Percentiles rank a stretch among this genome's conserved stretches.
Evolutionary conservation across 2,329 filamentous ascomycete species (phyloP).

Genomic region (Verruconis gallopava): DNA sequence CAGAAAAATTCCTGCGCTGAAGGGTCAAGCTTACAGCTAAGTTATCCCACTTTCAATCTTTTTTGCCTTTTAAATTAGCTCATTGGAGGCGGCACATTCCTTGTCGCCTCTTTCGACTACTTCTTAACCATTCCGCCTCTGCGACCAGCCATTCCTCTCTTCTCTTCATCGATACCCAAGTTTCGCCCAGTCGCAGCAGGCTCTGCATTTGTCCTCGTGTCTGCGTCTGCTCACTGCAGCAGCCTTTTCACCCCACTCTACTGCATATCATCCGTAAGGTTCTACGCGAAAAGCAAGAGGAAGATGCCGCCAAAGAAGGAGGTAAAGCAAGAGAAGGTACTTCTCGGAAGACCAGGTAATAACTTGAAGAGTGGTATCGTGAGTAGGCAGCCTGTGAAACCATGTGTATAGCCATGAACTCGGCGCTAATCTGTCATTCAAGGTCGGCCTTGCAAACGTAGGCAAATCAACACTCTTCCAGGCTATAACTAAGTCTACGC

Average conservation of each 20-base stretch:
- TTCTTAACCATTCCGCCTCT: neutral
- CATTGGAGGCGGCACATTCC: neutral
- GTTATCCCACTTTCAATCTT: conserved; percentile 1
- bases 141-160: conserved; percentile 2
- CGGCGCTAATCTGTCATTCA: conserved; percentile 25
- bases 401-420: neutral
- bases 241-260: conserved; percentile 27
- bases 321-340: conserved; percentile 86
- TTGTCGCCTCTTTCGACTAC: conserved; percentile 4
- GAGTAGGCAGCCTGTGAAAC: conserved; percentile 48
- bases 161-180: conserved; percentile 35
- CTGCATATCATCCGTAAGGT: conserved; percentile 31
- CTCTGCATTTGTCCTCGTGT: conserved; percentile 26
- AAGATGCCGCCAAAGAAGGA: conserved; percentile 96
- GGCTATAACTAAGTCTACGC: conserved; percentile 92
- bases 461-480: conserved; percentile 99
- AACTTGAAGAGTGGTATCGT: conserved; percentile 97
- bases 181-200: conserved; percentile 37
- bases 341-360: conserved; percentile 91
- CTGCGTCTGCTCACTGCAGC: conserved; percentile 23
- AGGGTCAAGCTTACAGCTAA: neutral
- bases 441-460: conserved; percentile 98
- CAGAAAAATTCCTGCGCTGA: no score
- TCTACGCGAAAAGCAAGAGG: conserved; percentile 46
- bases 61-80: neutral